Evolutionary conservation across 2,329 filamentous ascomycete species (phyloP).

Genomic region (Chaetomiaceae sp.): DNA sequence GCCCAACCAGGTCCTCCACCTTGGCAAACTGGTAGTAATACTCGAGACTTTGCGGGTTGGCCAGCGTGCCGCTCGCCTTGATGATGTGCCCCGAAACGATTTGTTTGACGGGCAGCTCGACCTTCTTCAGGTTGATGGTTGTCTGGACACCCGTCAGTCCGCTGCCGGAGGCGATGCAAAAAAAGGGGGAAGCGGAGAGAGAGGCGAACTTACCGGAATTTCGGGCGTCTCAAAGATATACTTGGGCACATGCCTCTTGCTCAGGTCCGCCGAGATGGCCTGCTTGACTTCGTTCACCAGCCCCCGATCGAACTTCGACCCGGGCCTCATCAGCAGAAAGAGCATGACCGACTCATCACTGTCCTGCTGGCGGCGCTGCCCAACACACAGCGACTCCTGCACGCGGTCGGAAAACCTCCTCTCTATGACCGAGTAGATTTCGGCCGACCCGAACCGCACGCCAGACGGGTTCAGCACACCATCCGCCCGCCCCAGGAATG

Average conservation of each 20-base stretch:
- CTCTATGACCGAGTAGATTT: constrained; percentile 74
- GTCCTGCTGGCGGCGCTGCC: constrained; percentile 61
- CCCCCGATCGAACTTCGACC: constrained; percentile 47
- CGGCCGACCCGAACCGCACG: constrained; percentile 73
- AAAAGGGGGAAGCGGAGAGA: background rate
- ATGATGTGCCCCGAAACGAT: constrained; percentile 73
- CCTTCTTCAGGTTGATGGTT: constrained; percentile 81
- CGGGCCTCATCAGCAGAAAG: constrained; percentile 54
- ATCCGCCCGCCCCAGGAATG: constrained; percentile 68
- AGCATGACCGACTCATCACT: constrained; percentile 52
- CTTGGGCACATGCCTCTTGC: constrained; percentile 70
- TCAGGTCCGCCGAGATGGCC: constrained; percentile 62
- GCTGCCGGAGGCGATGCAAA: too few relatives aligned
- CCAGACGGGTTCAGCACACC: constrained; percentile 77
- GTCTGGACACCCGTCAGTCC: constrained; percentile 47
- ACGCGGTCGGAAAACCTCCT: constrained; percentile 58
- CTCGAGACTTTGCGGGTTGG: constrained; percentile 71
- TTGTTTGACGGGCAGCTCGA: constrained; percentile 78
- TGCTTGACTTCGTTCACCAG: constrained; percentile 58
- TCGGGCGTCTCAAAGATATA: constrained; percentile 77
- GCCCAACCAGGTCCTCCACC: constrained; percentile 54
- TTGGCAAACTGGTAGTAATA: constrained; percentile 77
- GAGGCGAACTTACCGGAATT: constrained; percentile 61
- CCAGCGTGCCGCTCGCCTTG: constrained; percentile 69
- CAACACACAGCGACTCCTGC: constrained; percentile 73